Evolutionary conservation across 2,329 filamentous ascomycete species (phyloP).

Genomic region (Xylaria sp.): DNA sequence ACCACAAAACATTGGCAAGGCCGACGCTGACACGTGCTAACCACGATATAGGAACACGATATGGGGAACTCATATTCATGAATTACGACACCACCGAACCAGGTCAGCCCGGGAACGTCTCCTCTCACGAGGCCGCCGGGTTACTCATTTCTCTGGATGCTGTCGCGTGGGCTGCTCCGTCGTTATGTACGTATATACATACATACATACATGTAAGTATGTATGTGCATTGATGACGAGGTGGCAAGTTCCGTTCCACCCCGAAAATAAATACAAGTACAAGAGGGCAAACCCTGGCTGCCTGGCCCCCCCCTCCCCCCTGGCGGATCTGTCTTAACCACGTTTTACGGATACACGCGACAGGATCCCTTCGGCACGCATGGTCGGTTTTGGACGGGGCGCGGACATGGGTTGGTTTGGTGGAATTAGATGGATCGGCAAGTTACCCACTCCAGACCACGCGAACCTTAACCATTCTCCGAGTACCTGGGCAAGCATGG

Average conservation of each 20-base stretch:
- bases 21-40: conserved; percentile 11
- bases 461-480: neutral
- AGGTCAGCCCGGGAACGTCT: too few species aligned
- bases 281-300: too few species aligned
- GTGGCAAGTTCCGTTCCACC: neutral
- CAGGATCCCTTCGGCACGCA: neutral
- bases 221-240: neutral
- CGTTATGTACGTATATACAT: neutral
- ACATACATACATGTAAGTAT: neutral
- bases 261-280: neutral
- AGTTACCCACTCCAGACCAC: neutral
- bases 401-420: neutral
- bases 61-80: conserved; percentile 63
- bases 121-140: neutral
- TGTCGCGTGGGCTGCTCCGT: neutral
- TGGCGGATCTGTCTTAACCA: neutral
- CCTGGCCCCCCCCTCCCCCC: neutral
- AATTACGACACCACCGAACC: conserved; percentile 12
- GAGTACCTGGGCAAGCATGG: neutral
- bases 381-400: neutral
- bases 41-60: conserved; percentile 60
- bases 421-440: neutral
- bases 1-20: too few species aligned
- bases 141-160: neutral
- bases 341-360: neutral